Percentiles rank a stretch among this genome's conserved stretches.
Conservation (phyloP, 1,284 basidiomycete species). For the Mycosarcoma maydis region DNA sequence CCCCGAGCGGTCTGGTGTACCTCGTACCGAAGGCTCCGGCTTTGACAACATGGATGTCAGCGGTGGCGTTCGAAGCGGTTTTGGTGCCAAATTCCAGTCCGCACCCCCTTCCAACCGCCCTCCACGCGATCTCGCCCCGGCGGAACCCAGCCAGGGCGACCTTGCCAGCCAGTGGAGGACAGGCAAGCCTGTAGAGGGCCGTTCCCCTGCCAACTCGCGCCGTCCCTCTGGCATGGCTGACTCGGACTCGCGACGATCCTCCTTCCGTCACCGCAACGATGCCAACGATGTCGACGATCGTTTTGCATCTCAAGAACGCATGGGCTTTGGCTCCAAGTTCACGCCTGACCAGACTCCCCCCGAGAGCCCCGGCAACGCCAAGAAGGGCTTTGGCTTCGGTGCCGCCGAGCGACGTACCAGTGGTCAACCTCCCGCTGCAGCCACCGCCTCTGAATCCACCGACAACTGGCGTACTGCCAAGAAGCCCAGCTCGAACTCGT, state of each 20-base stretch:
- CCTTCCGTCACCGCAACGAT: slow-evolving; percentile 42
- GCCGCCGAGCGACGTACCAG: slow-evolving; percentile 38
- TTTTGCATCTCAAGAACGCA: slow-evolving; percentile 57
- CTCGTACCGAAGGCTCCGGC: slow-evolving; percentile 36
- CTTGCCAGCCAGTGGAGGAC: slow-evolving; percentile 63
- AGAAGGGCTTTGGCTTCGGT: slow-evolving; percentile 57
- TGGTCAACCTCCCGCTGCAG: slow-evolving; percentile 9
- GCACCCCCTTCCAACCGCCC: slow-evolving; percentile 41
- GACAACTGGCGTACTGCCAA: slow-evolving; percentile 52
- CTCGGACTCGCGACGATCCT: slow-evolving; percentile 28
- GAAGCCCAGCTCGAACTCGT: slow-evolving; percentile 39
- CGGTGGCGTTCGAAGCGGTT: slow-evolving; percentile 60
- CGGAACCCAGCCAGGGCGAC: slow-evolving; percentile 60
- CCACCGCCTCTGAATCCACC: slow-evolving; percentile 21
- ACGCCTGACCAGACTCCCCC: slow-evolving; percentile 52
- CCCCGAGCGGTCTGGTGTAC: slow-evolving; percentile 42
- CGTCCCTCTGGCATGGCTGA: slow-evolving; percentile 33
- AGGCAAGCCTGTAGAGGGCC: slow-evolving; percentile 58
- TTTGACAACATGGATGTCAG: slow-evolving; percentile 65
- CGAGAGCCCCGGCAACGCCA: slow-evolving; percentile 45
- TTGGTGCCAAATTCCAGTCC: slow-evolving; percentile 58
- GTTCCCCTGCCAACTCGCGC: slow-evolving; percentile 40
- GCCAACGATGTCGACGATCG: slow-evolving; percentile 58
- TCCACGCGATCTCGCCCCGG: slow-evolving; percentile 38
- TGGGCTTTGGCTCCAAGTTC: slow-evolving; percentile 63